Percentiles rank a stretch among this genome's conserved stretches.
Evolutionary conservation across 768 basidiomycete genomes (phyloP).

Genomic region (Lentinula lateritia): DNA sequence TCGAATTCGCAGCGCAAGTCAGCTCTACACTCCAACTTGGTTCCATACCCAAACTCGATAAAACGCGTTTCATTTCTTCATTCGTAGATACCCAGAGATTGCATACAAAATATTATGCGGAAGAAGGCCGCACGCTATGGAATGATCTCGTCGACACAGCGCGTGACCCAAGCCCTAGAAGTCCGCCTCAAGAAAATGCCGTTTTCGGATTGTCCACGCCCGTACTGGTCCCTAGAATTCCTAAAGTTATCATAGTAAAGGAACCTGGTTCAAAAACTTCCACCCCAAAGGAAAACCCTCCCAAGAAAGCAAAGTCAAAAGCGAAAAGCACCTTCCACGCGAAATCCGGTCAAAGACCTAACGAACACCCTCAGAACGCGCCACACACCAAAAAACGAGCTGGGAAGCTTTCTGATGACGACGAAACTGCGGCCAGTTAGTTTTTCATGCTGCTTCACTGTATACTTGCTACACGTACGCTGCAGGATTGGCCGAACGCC

Average conservation of each 20-base stretch:
- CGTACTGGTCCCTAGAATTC: conserved; percentile 43
- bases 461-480: not conserved
- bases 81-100: conserved; percentile 47
- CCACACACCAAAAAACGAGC: conserved; percentile 5
- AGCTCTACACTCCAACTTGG: not conserved
- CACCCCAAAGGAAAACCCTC: not conserved
- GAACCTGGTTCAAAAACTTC: not conserved
- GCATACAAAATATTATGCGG: conserved; percentile 37
- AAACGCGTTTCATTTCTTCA: conserved; percentile 31
- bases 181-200: not conserved
- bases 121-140: conserved; percentile 34
- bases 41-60: conserved; percentile 34
- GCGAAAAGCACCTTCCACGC: not conserved
- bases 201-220: conserved; percentile 48
- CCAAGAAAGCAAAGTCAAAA: not conserved
- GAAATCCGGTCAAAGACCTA: not conserved
- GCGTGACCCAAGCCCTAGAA: not conserved
- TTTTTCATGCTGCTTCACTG: conserved; percentile 3
- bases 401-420: conserved; percentile 8
- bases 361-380: not conserved
- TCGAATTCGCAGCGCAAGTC: not conserved
- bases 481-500: conserved; percentile 59
- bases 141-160: conserved; percentile 7
- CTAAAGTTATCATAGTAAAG: conserved; percentile 8
- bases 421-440: conserved; percentile 20